Conservation (phyloP, 768 basidiomycete species). For the Phallus indusiatus region DNA sequence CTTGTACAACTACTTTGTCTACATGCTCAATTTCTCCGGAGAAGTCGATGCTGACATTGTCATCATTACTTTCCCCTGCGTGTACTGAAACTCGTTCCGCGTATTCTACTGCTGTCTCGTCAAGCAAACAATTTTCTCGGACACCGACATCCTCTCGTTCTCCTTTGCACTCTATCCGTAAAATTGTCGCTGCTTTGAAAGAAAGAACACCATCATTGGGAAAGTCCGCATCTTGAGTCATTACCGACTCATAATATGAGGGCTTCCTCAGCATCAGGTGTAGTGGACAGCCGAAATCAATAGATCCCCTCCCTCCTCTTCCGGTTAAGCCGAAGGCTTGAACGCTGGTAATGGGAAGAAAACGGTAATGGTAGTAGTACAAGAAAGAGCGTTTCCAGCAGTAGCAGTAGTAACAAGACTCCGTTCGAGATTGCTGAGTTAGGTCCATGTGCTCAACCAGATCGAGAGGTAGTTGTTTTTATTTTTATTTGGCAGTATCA, state of each 20-base stretch:
- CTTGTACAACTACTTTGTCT: background rate
- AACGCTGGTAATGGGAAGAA: background rate
- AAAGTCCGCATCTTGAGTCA: slow-evolving; percentile 24
- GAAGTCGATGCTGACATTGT: slow-evolving; percentile 1
- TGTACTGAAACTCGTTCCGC: slow-evolving; percentile 4
- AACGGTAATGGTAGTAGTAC: slow-evolving; percentile 2
- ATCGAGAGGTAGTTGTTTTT: slow-evolving; percentile 33
- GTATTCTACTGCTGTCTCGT: background rate
- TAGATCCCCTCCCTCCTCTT: slow-evolving; percentile 5
- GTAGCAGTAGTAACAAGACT: slow-evolving; percentile 29
- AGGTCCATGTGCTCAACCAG: slow-evolving; percentile 29
- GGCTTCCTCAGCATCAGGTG: slow-evolving; percentile 46
- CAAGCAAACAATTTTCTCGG: slow-evolving; percentile 2
- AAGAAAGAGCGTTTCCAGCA: slow-evolving; percentile 19
- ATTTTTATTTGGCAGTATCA: background rate
- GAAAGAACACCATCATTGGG: slow-evolving; percentile 50
- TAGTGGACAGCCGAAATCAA: slow-evolving; percentile 21
- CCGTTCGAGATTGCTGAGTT: slow-evolving; percentile 40
- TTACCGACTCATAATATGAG: slow-evolving; percentile 26
- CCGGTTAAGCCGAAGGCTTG: background rate
- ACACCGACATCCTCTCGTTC: background rate
- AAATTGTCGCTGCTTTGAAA: slow-evolving; percentile 75
- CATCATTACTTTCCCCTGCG: slow-evolving; percentile 2
- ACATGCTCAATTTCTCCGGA: slow-evolving; percentile 4
- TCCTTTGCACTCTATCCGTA: slow-evolving; percentile 45